Percentiles rank a stretch among this genome's conserved stretches.
Conservation (phyloP, 2,329 filamentous ascomycete species). For the Talaromyces sp. region DNA sequence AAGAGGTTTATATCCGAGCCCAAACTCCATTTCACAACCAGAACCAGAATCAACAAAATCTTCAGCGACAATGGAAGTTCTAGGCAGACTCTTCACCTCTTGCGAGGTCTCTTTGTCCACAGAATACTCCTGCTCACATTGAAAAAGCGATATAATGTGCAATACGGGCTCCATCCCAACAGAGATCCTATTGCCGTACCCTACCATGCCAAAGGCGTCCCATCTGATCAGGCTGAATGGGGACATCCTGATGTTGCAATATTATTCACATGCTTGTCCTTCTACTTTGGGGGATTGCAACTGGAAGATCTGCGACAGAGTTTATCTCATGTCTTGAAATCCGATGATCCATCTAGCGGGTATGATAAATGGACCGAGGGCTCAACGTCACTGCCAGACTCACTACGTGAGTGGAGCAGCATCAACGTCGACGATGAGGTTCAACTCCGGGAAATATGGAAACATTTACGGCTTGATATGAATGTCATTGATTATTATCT, state of each 20-base stretch:
- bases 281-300: slow-evolving; percentile 59
- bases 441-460: slow-evolving; percentile 50
- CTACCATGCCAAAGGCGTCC: slow-evolving; percentile 60
- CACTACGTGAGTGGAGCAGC: slow-evolving; percentile 48
- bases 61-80: slow-evolving; percentile 28
- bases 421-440: slow-evolving; percentile 56
- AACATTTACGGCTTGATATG: slow-evolving; percentile 44
- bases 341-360: slow-evolving; percentile 52
- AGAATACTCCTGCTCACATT: slow-evolving; percentile 30
- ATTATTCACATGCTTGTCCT: slow-evolving; percentile 59
- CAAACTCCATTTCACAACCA: neutral
- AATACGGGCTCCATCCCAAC: slow-evolving; percentile 54
- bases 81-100: slow-evolving; percentile 43
- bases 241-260: slow-evolving; percentile 65
- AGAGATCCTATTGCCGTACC: slow-evolving; percentile 55
- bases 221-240: slow-evolving; percentile 59
- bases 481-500: slow-evolving; percentile 56
- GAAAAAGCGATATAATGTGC: slow-evolving; percentile 62
- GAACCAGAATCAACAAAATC: slow-evolving; percentile 11
- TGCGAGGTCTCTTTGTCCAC: slow-evolving; percentile 59
- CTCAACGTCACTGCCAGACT: slow-evolving; percentile 39
- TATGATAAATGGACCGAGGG: slow-evolving; percentile 50
- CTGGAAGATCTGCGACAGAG: slow-evolving; percentile 45
- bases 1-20: neutral
- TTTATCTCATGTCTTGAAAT: slow-evolving; percentile 48